Evolutionary conservation across 345 rosid genomes (phyloP), one percentile per base, ranked within the genome.

Genomic region (Arabidopsis arenosa): DNA sequence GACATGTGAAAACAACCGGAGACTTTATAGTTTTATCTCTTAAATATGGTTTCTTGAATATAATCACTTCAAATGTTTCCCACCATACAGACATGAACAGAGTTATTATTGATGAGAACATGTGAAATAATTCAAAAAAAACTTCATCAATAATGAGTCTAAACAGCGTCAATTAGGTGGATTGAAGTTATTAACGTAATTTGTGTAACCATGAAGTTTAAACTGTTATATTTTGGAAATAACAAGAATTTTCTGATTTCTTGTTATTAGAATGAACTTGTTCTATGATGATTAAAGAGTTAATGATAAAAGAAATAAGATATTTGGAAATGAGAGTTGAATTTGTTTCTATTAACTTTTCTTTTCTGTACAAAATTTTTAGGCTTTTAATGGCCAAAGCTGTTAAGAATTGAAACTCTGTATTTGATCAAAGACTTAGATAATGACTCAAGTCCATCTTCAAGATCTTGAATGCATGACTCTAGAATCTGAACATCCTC

Each of bases 381-480:
- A 74, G 53, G 9, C 43, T 39, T 12, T 76, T 74, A 82, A 52
- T 66, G 33, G 57, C 67, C 72, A 52, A 79, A 56, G n/a, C 58
- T 63, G 63, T 79, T 83, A 28, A 87, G 88, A 72, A 83, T 41
- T 9, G 80, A 79, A 9, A 66, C 88, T 39, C 43, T 39, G 43
- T 54, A 54, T 54, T 55, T 56, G 3, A 56, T 32, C 64, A 82
- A 41, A 7, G 78, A 66, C 69, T 68, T 79, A 2, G 71, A 80
- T 13, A 80, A 18, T 52, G 65, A 60, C 1, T 83, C 83, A 55
- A 65, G 40, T 26, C 81, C 82, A 28, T 81, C 81, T 64, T 81
- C 83, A 17, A 83, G 69, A 76, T 78, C 77, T 63, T 80, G 81
- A 69, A 84, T 74, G 79, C 75, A 71, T 18, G 69, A n/a, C 60